phyloP scores from a whole-genome alignment of 192 early-diverging fungal species.

The Coemansia sp. region DNA sequence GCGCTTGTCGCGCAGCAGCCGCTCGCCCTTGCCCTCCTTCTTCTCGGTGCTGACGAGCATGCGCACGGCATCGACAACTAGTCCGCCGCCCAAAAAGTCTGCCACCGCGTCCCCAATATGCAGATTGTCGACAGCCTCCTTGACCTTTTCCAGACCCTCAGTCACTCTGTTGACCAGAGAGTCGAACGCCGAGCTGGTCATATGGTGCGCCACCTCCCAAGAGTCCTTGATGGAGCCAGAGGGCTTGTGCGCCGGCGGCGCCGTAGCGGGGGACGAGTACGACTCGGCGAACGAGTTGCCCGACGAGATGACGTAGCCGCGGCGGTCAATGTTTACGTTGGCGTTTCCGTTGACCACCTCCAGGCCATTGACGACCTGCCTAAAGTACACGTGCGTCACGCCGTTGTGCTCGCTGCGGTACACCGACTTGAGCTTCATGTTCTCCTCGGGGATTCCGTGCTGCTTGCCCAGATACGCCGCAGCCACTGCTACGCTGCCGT shows the following conservation, averaged over 20 bases:
- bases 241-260: neutral
- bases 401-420: constrained; percentile 68
- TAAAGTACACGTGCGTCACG: constrained; percentile 67
- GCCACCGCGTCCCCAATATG: constrained; percentile 24
- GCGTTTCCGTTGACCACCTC: constrained; percentile 66
- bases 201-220: constrained; percentile 38
- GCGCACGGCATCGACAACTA: constrained; percentile 20
- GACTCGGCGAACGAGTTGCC: constrained; percentile 38
- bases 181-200: constrained; percentile 34
- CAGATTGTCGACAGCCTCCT: constrained; percentile 32
- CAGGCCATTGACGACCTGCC: constrained; percentile 60
- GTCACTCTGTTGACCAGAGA: constrained; percentile 18
- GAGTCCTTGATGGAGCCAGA: constrained; percentile 22
- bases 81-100: constrained; percentile 3
- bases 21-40: constrained; percentile 15
- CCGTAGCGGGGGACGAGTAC: neutral
- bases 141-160: constrained; percentile 24
- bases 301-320: constrained; percentile 47
- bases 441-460: constrained; percentile 11
- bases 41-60: neutral
- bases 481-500: constrained; percentile 26
- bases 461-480: constrained; percentile 22
- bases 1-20: neutral
- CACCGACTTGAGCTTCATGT: constrained; percentile 62
- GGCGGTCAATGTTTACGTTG: constrained; percentile 60